Percentiles rank a stretch among this genome's conserved stretches.
Evolutionary conservation across 192 early-diverging fungal species (phyloP).

Genomic region (Podila verticillata): DNA sequence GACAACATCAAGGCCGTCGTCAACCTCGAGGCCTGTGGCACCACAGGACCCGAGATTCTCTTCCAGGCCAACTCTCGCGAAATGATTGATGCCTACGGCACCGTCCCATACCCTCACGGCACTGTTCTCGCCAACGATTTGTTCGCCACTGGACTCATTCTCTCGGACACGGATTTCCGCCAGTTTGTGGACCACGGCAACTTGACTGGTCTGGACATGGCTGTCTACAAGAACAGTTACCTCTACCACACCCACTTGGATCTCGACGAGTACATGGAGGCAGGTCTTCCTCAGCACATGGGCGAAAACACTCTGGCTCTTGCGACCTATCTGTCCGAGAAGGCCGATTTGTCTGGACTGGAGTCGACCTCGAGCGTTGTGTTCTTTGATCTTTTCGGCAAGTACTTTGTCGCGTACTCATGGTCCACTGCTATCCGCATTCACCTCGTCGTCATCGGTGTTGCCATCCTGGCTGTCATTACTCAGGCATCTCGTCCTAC

Average conservation of each 20-base stretch:
- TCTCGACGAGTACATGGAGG: slow-evolving; percentile 62
- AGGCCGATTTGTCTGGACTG: slow-evolving; percentile 59
- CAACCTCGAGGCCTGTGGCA: slow-evolving; percentile 80
- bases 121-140: slow-evolving; percentile 68
- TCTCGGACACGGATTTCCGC: slow-evolving; percentile 81
- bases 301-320: slow-evolving; percentile 76
- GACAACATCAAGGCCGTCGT: slow-evolving; percentile 69
- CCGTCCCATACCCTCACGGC: slow-evolving; percentile 74
- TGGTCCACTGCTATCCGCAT: slow-evolving; percentile 63
- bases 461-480: slow-evolving; percentile 33
- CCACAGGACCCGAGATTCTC: slow-evolving; percentile 71
- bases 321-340: slow-evolving; percentile 58
- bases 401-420: slow-evolving; percentile 66
- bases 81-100: slow-evolving; percentile 73
- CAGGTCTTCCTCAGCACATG: slow-evolving; percentile 76
- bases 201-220: slow-evolving; percentile 74
- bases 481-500: slow-evolving; percentile 32
- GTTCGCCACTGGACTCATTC: slow-evolving; percentile 68
- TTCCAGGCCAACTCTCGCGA: slow-evolving; percentile 79
- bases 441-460: slow-evolving; percentile 50
- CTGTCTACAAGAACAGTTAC: slow-evolving; percentile 75
- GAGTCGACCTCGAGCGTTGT: slow-evolving; percentile 62
- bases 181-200: slow-evolving; percentile 79
- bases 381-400: slow-evolving; percentile 74
- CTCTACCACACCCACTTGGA: slow-evolving; percentile 82